phyloP scores from a whole-genome alignment of 805 yeast genomes.

The Starmera caribaea region DNA sequence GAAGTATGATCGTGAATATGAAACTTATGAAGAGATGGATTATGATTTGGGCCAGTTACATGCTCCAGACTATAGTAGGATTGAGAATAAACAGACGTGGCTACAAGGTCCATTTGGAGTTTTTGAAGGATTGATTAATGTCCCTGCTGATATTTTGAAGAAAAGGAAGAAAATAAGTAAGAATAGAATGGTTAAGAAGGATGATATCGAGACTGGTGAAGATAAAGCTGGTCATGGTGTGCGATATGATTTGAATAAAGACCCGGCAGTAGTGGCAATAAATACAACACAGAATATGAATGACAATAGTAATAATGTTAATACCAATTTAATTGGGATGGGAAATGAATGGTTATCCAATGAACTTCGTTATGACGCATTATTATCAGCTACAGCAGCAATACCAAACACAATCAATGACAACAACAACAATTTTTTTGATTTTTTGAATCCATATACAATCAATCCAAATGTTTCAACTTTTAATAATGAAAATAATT shows the following conservation, averaged over 20 bases:
- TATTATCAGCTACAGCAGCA: constrained; percentile 64
- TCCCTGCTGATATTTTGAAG: constrained; percentile 13
- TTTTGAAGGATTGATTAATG: constrained; percentile 36
- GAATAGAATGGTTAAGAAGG: constrained; percentile 1
- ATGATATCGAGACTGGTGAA: background rate
- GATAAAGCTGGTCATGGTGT: no score
- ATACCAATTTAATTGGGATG: background rate
- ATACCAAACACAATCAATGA: constrained; percentile 40
- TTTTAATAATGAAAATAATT: constrained; percentile 1
- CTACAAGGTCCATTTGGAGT: constrained; percentile 78
- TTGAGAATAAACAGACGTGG: constrained; percentile 37
- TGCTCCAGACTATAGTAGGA: constrained; percentile 31
- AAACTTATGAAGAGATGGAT: constrained; percentile 79
- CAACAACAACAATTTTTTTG: constrained; percentile 33
- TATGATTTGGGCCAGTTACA: constrained; percentile 50
- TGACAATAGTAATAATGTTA: no score
- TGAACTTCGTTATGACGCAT: constrained; percentile 62
- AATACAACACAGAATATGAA: background rate
- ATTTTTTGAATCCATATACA: constrained; percentile 31
- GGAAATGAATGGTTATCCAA: constrained; percentile 58
- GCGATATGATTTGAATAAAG: background rate
- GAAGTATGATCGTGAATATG: constrained; percentile 55
- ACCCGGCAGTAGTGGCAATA: background rate
- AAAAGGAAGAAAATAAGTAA: constrained; percentile 16
- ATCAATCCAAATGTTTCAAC: background rate